Base-by-base conservation (phyloP, 2,329 filamentous ascomycete genomes). In the Trichoderma afroharzianum region DNA sequence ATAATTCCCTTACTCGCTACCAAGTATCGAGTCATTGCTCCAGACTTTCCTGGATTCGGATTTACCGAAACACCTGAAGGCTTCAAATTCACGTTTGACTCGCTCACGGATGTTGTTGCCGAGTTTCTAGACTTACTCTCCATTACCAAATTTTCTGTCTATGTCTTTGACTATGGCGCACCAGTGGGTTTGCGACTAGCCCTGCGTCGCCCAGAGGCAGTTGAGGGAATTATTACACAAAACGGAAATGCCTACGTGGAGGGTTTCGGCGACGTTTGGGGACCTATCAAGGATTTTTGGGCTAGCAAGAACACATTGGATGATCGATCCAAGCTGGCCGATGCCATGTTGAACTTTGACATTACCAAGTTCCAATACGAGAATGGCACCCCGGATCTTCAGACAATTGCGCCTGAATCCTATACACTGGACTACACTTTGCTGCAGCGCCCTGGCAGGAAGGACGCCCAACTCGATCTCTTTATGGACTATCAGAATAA, bases 301-400 rank as follows among this genome's bases (percentile, higher is more conserved):
- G 66, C 66, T 9, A 68, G 66, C 55, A 33, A 61, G n/a, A 68
- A 68, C 5, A 68, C 55, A 11, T 11, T 55, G 4, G 66, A 61
- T 24, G 66, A 68, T 33, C 66, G 66, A 33, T 47, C 66, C 11
- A 68, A 68, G 28, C 9, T 68, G 6, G 66, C 66, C 6, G 55
- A 28, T 47, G 66, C 36, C 36, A 68, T 68, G 66, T n/a, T 68
- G 55, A 68, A 12, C 36, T 68, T 68, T 26, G 66, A 68, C 2
- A 68, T 68, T 15, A 68, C 66, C 5, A 68, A 68, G n/a, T 68
- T 68, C 43, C 66, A 68, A 5, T 68, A 68, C 4, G 66, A 68
- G 26, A 68, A 68, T 68, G 66, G 66, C 36, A 68, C 66, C 15
- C 66, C 55, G 0, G 12, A 61, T 14, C 7, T 61, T 3, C 39